Evolutionary conservation across 2,329 filamentous ascomycete genomes (phyloP).

Genomic region (Neocucurbitaria cava): DNA sequence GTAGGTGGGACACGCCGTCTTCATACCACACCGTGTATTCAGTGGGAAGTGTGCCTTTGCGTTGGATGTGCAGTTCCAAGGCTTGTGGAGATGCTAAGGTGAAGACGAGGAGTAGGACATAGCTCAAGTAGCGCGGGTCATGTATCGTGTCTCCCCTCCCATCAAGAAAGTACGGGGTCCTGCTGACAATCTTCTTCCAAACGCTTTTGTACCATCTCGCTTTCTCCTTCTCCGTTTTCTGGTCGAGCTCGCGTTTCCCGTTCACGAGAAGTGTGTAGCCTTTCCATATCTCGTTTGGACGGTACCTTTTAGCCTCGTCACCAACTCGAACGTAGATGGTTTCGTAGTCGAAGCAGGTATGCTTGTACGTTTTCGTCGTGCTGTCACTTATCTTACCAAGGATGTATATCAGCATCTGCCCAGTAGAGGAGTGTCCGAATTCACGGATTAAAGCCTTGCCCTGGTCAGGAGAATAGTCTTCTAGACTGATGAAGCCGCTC

Average conservation of each 20-base stretch:
- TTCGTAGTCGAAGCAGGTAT: background rate
- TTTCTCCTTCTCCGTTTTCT: background rate
- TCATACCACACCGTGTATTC: background rate
- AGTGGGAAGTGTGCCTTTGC: background rate
- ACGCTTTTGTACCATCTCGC: background rate
- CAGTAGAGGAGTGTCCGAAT: background rate
- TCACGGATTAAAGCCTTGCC: background rate
- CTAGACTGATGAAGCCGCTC: background rate
- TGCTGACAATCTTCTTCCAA: background rate
- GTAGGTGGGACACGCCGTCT: background rate
- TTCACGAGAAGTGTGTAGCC: background rate
- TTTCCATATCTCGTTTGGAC: background rate
- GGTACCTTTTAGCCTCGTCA: background rate
- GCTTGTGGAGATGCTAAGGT: background rate
- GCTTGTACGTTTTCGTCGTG: background rate
- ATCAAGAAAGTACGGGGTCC: background rate
- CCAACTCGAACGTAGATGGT: background rate
- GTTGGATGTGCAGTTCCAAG: background rate
- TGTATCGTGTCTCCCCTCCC: background rate
- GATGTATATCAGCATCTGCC: background rate
- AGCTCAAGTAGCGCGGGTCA: background rate
- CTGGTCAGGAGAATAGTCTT: background rate
- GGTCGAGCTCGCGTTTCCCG: background rate
- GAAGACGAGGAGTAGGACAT: background rate
- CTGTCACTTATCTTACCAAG: background rate